phyloP scores from a whole-genome alignment of 495 filamentous ascomycete genomes.

The Penicillium robsamsonii region DNA sequence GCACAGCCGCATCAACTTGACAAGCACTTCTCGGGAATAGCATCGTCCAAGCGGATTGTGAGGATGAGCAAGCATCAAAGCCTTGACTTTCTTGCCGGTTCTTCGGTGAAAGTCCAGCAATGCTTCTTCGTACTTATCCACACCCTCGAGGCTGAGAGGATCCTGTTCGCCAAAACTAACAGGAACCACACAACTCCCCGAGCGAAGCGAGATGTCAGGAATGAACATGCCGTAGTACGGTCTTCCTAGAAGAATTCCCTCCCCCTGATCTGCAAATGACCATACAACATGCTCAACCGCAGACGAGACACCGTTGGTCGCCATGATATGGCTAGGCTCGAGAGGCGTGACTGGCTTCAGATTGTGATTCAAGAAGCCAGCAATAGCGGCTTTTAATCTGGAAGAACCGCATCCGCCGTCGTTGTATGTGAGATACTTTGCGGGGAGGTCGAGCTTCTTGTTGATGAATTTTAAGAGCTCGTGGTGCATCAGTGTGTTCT shows the following conservation, averaged over 20 bases:
- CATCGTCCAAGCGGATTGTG: slow-evolving; percentile 61
- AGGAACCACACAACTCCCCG: slow-evolving; percentile 35
- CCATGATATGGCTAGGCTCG: slow-evolving; percentile 37
- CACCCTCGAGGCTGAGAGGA: slow-evolving; percentile 42
- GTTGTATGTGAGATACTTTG: slow-evolving; percentile 45
- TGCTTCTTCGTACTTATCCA: slow-evolving; percentile 42
- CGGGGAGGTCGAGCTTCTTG: slow-evolving; percentile 29
- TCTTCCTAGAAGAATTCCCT: slow-evolving; percentile 49
- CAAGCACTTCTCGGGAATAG: slow-evolving; percentile 49
- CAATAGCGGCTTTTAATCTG: slow-evolving; percentile 40
- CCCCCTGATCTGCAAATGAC: slow-evolving; percentile 44
- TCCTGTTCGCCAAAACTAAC: slow-evolving; percentile 46
- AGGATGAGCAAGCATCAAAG: slow-evolving; percentile 57
- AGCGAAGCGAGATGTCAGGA: slow-evolving; percentile 26
- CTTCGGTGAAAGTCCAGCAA: slow-evolving; percentile 26
- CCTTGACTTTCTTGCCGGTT: slow-evolving; percentile 40
- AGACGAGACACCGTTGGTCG: slow-evolving; percentile 49
- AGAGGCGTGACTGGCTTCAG: slow-evolving; percentile 41
- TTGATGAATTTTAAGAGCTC: slow-evolving; percentile 33
- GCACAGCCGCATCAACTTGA: slow-evolving; percentile 51
- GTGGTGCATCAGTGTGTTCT: slow-evolving; percentile 42
- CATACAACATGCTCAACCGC: slow-evolving; percentile 47
- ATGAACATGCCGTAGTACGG: slow-evolving; percentile 54
- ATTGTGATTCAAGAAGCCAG: slow-evolving; percentile 44
- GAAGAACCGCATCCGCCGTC: slow-evolving; percentile 34